These are phyloP conservation scores for Penicillium verhagenii DNA, from an alignment of 495 filamentous ascomycete species.

Conservation along the genomic window DNA sequence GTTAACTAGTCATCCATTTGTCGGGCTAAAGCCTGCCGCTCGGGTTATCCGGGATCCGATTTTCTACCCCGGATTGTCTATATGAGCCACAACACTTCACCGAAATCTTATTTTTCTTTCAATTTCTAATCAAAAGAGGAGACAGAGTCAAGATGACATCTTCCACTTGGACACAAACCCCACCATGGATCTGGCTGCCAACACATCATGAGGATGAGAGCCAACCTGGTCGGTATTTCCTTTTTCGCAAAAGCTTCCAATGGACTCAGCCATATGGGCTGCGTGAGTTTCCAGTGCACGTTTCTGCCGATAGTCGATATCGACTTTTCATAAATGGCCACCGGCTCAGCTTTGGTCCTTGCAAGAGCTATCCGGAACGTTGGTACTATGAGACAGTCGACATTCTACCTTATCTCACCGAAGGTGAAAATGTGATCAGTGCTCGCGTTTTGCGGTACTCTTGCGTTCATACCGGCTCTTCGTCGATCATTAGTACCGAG, in stretches of 20 bases:
- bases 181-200: constrained; percentile 27
- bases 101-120: background rate
- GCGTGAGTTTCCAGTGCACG: constrained; percentile 9
- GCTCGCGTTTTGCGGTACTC: constrained; percentile 28
- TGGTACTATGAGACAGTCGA: constrained; percentile 30
- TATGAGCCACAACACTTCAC: background rate
- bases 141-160: background rate
- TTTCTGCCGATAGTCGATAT: constrained; percentile 33
- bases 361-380: constrained; percentile 22
- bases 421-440: constrained; percentile 21
- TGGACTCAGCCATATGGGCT: background rate
- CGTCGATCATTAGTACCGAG: constrained; percentile 19
- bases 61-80: background rate
- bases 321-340: constrained; percentile 26
- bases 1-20: no score
- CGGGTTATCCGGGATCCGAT: background rate
- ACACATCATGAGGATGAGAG: constrained; percentile 16
- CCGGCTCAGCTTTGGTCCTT: constrained; percentile 25
- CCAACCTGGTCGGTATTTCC: constrained; percentile 22
- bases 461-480: constrained; percentile 12
- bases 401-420: constrained; percentile 17
- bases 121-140: no score
- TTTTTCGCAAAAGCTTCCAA: constrained; percentile 25
- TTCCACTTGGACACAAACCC: constrained; percentile 13
- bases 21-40: background rate